Evolutionary conservation across 768 basidiomycete genomes (phyloP).

Genomic region (Galerina marginata): DNA sequence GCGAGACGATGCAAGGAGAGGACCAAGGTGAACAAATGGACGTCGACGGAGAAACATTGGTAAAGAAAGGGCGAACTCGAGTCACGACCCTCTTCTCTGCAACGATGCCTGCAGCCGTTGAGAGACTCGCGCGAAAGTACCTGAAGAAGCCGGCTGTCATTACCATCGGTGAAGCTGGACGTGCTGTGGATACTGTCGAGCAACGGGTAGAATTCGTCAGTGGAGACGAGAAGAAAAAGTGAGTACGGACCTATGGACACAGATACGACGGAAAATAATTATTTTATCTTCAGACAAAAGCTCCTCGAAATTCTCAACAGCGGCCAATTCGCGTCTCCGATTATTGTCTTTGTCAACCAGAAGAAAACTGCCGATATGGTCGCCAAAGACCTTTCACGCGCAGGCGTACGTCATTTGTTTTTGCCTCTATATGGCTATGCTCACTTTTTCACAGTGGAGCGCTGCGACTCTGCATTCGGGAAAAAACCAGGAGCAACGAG

Average conservation of each 20-base stretch:
- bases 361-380: slow-evolving; percentile 99
- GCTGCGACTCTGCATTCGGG: slow-evolving; percentile 94
- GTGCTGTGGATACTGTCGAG: slow-evolving; percentile 98
- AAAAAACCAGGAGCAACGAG: slow-evolving; percentile 97
- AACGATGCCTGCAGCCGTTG: slow-evolving; percentile 98
- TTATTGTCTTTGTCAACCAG: slow-evolving; percentile 99
- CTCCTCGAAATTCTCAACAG: slow-evolving; percentile 93
- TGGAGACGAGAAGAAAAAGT: slow-evolving; percentile 98
- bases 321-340: slow-evolving; percentile 82
- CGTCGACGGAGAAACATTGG: slow-evolving; percentile 68
- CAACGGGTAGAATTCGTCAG: slow-evolving; percentile 92
- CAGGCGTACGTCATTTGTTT: slow-evolving; percentile 64
- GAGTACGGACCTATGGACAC: slow-evolving; percentile 30
- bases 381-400: slow-evolving; percentile 90
- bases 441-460: slow-evolving; percentile 64
- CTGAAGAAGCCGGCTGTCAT: slow-evolving; percentile 91
- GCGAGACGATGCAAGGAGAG: slow-evolving; percentile 87
- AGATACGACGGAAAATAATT: slow-evolving; percentile 17
- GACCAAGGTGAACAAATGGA: slow-evolving; percentile 79
- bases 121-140: slow-evolving; percentile 93
- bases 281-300: slow-evolving; percentile 59
- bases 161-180: slow-evolving; percentile 97
- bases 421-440: slow-evolving; percentile 10
- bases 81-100: slow-evolving; percentile 98
- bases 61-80: slow-evolving; percentile 78